A percentile compares a stretch with the other conserved stretches of the same genome.
phyloP scores from a whole-genome alignment of 768 basidiomycete species.

The Lentinula edodes region DNA sequence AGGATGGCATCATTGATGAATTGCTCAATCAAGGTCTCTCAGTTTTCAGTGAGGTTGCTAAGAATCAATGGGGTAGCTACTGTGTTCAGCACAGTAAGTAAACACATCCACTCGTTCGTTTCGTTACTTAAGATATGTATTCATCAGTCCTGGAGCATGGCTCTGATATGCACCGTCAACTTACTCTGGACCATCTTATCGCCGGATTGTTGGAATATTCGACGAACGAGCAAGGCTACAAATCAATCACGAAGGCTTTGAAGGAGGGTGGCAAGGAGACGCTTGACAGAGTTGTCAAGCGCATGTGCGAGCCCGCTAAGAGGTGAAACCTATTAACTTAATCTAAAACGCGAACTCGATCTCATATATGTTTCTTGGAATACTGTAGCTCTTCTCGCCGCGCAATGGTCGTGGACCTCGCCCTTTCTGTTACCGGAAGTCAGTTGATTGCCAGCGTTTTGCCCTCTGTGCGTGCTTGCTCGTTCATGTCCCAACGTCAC shows the following conservation, averaged over 20 bases:
- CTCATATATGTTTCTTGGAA: slow-evolving; percentile 15
- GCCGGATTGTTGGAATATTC: slow-evolving; percentile 74
- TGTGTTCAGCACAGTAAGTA: slow-evolving; percentile 79
- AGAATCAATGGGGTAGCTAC: slow-evolving; percentile 88
- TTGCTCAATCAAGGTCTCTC: slow-evolving; percentile 65
- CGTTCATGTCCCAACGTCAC: background rate
- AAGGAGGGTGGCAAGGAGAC: slow-evolving; percentile 81
- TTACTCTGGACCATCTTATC: slow-evolving; percentile 76
- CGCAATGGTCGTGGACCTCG: slow-evolving; percentile 83
- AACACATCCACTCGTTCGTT: background rate
- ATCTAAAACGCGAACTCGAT: background rate
- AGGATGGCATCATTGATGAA: slow-evolving; percentile 81
- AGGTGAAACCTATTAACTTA: slow-evolving; percentile 40
- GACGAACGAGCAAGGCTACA: slow-evolving; percentile 81
- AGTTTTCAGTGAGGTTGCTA: slow-evolving; percentile 71
- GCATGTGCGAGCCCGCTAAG: slow-evolving; percentile 85
- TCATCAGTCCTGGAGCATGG: slow-evolving; percentile 77
- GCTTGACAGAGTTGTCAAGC: slow-evolving; percentile 64
- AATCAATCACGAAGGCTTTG: slow-evolving; percentile 80
- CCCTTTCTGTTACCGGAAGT: slow-evolving; percentile 78
- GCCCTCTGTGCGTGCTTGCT: slow-evolving; percentile 50
- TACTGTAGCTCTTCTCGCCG: slow-evolving; percentile 47
- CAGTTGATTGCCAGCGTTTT: slow-evolving; percentile 80
- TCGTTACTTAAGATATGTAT: background rate
- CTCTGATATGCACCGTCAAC: slow-evolving; percentile 63